These are phyloP conservation scores for Globisporangium takayamanum DNA, from an alignment of 352 stramenopile species.

Conservation along the genomic window DNA sequence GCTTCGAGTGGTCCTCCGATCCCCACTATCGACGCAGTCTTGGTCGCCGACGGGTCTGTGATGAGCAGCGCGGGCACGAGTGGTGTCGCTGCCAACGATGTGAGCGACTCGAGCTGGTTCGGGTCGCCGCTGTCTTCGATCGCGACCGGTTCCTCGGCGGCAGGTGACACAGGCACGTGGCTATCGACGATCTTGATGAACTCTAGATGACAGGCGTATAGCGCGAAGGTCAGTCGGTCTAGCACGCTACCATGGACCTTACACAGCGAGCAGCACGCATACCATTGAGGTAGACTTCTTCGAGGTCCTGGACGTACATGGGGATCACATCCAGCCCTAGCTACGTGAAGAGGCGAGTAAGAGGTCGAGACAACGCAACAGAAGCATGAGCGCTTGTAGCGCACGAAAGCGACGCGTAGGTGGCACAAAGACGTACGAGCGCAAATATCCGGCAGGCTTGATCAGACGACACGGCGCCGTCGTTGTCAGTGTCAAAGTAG, in stretches of 20 bases:
- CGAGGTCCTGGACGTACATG: slow-evolving; percentile 41
- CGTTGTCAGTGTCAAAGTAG: slow-evolving; percentile 64
- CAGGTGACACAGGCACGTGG: slow-evolving; percentile 24
- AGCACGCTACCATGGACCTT: too few species aligned
- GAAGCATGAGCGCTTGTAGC: not conserved
- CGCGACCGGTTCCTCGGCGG: not conserved
- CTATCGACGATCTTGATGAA: slow-evolving; percentile 72
- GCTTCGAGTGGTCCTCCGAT: not conserved
- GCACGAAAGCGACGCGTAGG: not conserved
- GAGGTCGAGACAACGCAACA: not conserved
- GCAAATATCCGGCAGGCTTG: slow-evolving; percentile 60
- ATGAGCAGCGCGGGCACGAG: slow-evolving; percentile 2
- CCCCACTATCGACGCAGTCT: not conserved
- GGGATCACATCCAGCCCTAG: slow-evolving; percentile 51
- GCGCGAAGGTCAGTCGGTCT: not conserved
- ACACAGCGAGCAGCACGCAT: not conserved
- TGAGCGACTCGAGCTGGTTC: not conserved
- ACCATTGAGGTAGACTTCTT: slow-evolving; percentile 62
- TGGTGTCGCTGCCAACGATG: not conserved
- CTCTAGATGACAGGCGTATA: slow-evolving; percentile 19
- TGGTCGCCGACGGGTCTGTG: not conserved
- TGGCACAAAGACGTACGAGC: slow-evolving; percentile 22
- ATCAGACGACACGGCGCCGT: slow-evolving; percentile 48
- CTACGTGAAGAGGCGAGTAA: slow-evolving; percentile 11
- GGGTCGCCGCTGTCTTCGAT: not conserved